Percentiles rank a stretch among this genome's conserved stretches.
phyloP scores from a whole-genome alignment of 176 grass and related monocot genomes.

The Luzula sylvatica region DNA sequence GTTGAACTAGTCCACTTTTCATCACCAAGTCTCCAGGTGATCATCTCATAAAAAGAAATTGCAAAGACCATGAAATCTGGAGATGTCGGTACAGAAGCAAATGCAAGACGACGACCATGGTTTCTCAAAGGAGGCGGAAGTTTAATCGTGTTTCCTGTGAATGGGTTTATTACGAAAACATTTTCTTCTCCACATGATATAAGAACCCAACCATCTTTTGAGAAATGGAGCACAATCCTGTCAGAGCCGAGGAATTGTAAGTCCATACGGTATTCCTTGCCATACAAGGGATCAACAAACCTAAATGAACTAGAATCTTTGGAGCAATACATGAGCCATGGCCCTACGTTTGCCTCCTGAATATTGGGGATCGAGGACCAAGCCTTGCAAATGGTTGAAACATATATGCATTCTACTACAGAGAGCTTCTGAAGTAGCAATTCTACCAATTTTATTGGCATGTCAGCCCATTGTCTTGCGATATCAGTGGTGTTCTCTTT shows the following conservation, averaged over 20 bases:
- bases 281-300: conserved; percentile 15
- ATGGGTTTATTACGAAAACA: conserved; percentile 13
- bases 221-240: neutral
- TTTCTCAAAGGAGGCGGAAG: neutral
- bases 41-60: neutral
- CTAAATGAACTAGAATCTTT: conserved; percentile 7
- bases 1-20: neutral
- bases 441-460: conserved; percentile 6
- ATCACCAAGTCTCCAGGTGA: conserved; percentile 2
- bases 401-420: conserved; percentile 1
- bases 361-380: conserved; percentile 9
- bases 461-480: conserved; percentile 10
- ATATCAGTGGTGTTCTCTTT: neutral
- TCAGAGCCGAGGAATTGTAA: neutral
- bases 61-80: neutral
- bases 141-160: conserved; percentile 1
- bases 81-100: neutral
- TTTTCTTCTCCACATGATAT: neutral
- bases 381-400: conserved; percentile 16
- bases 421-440: neutral
- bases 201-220: conserved; percentile 22
- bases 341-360: conserved; percentile 10
- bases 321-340: conserved; percentile 10
- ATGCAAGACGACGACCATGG: neutral
- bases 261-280: conserved; percentile 4